Evolutionary conservation across 2,329 filamentous ascomycete genomes (phyloP).

Genomic region (Phoma herbarum): DNA sequence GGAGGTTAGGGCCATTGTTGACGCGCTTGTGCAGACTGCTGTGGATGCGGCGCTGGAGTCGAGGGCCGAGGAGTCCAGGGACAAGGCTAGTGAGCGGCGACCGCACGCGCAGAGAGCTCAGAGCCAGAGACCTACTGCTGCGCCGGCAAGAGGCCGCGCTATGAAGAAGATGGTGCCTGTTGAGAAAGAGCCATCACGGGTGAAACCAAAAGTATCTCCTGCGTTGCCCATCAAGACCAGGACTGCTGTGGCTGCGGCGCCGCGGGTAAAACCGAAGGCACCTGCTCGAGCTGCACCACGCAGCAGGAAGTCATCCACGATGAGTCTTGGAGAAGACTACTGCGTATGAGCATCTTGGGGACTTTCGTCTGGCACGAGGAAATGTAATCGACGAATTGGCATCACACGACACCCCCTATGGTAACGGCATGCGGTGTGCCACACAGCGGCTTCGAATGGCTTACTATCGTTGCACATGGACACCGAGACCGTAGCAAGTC

Average conservation of each 20-base stretch:
- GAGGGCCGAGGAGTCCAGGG: neutral
- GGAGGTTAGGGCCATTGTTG: constrained; percentile 7
- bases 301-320: neutral
- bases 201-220: neutral
- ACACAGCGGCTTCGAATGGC: neutral
- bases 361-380: neutral
- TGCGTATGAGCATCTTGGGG: neutral
- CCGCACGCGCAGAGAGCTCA: neutral
- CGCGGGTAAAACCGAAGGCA: constrained; percentile 7
- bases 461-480: neutral
- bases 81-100: neutral
- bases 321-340: neutral
- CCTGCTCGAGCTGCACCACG: neutral
- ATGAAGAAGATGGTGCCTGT: neutral
- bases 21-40: constrained; percentile 7
- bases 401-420: neutral
- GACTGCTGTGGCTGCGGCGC: neutral
- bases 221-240: neutral
- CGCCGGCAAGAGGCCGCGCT: neutral
- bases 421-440: neutral
- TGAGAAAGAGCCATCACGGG: neutral
- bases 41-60: constrained; percentile 14
- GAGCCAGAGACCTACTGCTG: neutral
- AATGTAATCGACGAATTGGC: neutral
- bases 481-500: neutral